A percentile compares a stretch with the other conserved stretches of the same genome.
phyloP scores from a whole-genome alignment of 2,329 filamentous ascomycete genomes.

The Penicillium sp. region DNA sequence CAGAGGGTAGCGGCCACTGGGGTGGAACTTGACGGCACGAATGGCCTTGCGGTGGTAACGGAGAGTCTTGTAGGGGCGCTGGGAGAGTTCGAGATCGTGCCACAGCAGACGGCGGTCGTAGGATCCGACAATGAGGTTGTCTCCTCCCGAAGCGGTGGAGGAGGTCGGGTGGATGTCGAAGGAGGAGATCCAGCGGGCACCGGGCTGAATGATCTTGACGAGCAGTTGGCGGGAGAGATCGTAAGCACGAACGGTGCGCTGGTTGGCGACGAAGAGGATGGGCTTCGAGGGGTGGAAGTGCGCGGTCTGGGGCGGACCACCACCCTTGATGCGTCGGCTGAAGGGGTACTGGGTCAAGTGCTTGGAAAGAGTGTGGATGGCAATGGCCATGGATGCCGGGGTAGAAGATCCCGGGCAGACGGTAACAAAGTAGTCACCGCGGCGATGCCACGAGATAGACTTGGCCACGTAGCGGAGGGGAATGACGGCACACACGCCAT shows the following conservation, averaged over 20 bases:
- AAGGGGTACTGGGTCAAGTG: constrained; percentile 93
- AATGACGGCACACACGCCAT: constrained; percentile 67
- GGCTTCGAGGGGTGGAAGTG: constrained; percentile 91
- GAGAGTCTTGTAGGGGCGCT: constrained; percentile 88
- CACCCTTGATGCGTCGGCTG: constrained; percentile 58
- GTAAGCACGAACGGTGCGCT: constrained; percentile 85
- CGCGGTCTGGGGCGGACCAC: constrained; percentile 72
- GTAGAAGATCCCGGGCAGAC: constrained; percentile 60
- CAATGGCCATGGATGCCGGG: constrained; percentile 56
- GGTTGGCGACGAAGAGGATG: constrained; percentile 91
- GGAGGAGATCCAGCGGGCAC: constrained; percentile 85
- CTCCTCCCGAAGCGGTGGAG: constrained; percentile 82
- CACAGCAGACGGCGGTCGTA: constrained; percentile 90
- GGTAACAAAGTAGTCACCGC: constrained; percentile 87
- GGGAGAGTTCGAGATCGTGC: constrained; percentile 91
- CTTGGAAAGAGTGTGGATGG: constrained; percentile 89
- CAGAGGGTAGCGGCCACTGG: constrained; percentile 64
- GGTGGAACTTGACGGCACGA: constrained; percentile 78
- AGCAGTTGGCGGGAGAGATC: constrained; percentile 86
- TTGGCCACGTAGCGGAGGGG: constrained; percentile 75
- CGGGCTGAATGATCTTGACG: constrained; percentile 85
- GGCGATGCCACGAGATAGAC: constrained; percentile 83
- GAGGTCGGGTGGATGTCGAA: constrained; percentile 88
- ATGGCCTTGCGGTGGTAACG: constrained; percentile 91
- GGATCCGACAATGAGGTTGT: constrained; percentile 86